Conservation (phyloP, 2,329 filamentous ascomycete genomes). For the Drechslera avenae region DNA sequence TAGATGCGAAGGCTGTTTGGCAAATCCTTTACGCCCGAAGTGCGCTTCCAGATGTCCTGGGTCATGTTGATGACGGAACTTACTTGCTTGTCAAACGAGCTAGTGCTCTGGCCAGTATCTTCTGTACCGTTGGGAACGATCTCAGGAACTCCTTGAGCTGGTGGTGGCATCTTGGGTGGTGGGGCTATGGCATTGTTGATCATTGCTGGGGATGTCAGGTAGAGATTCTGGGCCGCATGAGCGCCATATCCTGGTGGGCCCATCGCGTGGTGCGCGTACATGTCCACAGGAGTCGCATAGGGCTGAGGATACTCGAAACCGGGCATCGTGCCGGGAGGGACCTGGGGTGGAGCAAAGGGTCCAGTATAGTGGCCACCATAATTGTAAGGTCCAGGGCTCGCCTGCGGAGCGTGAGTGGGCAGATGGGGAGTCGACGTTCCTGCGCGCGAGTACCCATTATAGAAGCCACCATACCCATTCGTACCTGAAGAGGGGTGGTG, state of each 20-base stretch:
- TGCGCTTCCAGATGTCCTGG: conserved; percentile 66
- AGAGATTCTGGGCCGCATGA: conserved; percentile 30
- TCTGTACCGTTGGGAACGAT: conserved; percentile 21
- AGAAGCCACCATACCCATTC: conserved; percentile 37
- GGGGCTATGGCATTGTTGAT: conserved; percentile 33
- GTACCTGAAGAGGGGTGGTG: conserved; percentile 35
- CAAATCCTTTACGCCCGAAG: conserved; percentile 65
- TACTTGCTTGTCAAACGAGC: conserved; percentile 48
- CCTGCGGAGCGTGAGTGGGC: conserved; percentile 42
- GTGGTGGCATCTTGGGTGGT: conserved; percentile 28
- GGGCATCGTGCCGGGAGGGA: conserved; percentile 23
- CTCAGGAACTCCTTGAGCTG: conserved; percentile 25
- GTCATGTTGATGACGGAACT: conserved; percentile 55
- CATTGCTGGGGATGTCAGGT: conserved; percentile 42
- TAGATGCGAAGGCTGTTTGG: conserved; percentile 67
- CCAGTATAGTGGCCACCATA: conserved; percentile 43
- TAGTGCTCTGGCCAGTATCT: conserved; percentile 39
- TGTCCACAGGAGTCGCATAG: conserved; percentile 37
- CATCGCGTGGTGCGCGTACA: conserved; percentile 40
- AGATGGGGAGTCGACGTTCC: conserved; percentile 46
- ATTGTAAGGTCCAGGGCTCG: conserved; percentile 46
- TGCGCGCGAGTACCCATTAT: conserved; percentile 47
- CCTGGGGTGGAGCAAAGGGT: conserved; percentile 46
- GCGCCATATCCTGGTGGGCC: conserved; percentile 37
- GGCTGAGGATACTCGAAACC: conserved; percentile 40